Evolutionary conservation across 331 rosid species (phyloP).

Genomic region (Rosa hybrid): DNA sequence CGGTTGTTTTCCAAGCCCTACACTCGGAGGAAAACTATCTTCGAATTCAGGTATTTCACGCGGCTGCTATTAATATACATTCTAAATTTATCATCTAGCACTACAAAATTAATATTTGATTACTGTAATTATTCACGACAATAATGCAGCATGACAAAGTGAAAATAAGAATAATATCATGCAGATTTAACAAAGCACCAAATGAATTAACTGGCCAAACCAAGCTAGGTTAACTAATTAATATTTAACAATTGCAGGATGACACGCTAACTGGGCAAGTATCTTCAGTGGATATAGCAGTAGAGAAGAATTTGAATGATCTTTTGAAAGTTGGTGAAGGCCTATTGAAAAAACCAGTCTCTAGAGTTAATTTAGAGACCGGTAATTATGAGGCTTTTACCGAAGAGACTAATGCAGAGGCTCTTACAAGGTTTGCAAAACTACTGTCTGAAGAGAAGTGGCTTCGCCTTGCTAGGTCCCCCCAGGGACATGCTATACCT

Average conservation of each 20-base stretch:
- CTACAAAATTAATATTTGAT: neutral
- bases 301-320: slow-evolving; percentile 37
- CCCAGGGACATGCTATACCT: slow-evolving; percentile 16
- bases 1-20: slow-evolving; percentile 42
- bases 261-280: slow-evolving; percentile 35
- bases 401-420: slow-evolving; percentile 56
- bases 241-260: slow-evolving; percentile 34
- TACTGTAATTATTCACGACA: neutral
- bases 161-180: too few relatives aligned
- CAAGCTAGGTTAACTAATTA: neutral
- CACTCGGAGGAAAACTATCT: slow-evolving; percentile 40
- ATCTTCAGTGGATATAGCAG: slow-evolving; percentile 50
- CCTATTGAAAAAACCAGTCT: slow-evolving; percentile 41
- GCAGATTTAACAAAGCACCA: neutral
- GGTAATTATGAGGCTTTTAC: slow-evolving; percentile 29
- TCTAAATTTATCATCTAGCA: neutral
- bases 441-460: slow-evolving; percentile 52
- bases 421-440: slow-evolving; percentile 65
- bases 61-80: neutral
- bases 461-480: slow-evolving; percentile 58
- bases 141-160: too few relatives aligned
- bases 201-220: too few relatives aligned
- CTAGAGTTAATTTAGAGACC: slow-evolving; percentile 42
- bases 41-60: slow-evolving; percentile 45
- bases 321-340: slow-evolving; percentile 41